Percentiles rank a stretch among this genome's conserved stretches.
Evolutionary conservation across 495 filamentous ascomycete species (phyloP).

Genomic region (Clohesyomyces aquaticus): DNA sequence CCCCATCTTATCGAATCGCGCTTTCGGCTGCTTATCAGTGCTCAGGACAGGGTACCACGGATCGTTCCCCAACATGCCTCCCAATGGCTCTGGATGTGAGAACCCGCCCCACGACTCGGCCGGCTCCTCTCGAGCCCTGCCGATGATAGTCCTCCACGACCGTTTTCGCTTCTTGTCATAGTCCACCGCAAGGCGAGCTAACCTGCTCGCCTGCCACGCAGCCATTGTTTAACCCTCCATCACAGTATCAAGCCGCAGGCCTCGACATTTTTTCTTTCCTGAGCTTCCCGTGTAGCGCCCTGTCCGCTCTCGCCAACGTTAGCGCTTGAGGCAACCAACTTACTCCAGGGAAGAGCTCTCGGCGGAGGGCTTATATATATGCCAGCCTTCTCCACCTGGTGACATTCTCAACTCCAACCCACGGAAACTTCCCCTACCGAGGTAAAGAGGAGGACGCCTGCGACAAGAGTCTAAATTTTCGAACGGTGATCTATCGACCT

Average conservation of each 20-base stretch:
- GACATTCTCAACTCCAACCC: background rate
- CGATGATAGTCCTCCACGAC: slow-evolving; percentile 11
- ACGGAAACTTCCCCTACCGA: background rate
- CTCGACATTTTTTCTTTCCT: slow-evolving; percentile 18
- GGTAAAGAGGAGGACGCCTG: slow-evolving; percentile 10
- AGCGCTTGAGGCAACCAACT: slow-evolving; percentile 13
- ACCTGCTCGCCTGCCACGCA: background rate
- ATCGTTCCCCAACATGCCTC: slow-evolving; percentile 15
- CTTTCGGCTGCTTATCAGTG: slow-evolving; percentile 32
- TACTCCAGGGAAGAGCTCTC: background rate
- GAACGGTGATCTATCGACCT: background rate
- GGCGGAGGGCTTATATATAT: slow-evolving; percentile 7
- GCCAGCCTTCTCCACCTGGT: slow-evolving; percentile 1
- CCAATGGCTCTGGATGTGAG: slow-evolving; percentile 1
- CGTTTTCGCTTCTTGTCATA: slow-evolving; percentile 21
- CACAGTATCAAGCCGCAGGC: background rate
- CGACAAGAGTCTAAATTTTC: background rate
- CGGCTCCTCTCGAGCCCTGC: slow-evolving; percentile 21
- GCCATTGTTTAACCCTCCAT: slow-evolving; percentile 7
- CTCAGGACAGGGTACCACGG: slow-evolving; percentile 17
- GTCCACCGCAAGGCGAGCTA: slow-evolving; percentile 17
- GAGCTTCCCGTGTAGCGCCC: background rate
- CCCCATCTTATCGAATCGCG: slow-evolving; percentile 3
- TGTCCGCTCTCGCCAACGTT: slow-evolving; percentile 6
- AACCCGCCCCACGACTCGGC: slow-evolving; percentile 16